These are phyloP conservation scores for Diaporthe aspalathi DNA, from an alignment of 2,329 filamentous ascomycete species.

Conservation along the genomic window DNA sequence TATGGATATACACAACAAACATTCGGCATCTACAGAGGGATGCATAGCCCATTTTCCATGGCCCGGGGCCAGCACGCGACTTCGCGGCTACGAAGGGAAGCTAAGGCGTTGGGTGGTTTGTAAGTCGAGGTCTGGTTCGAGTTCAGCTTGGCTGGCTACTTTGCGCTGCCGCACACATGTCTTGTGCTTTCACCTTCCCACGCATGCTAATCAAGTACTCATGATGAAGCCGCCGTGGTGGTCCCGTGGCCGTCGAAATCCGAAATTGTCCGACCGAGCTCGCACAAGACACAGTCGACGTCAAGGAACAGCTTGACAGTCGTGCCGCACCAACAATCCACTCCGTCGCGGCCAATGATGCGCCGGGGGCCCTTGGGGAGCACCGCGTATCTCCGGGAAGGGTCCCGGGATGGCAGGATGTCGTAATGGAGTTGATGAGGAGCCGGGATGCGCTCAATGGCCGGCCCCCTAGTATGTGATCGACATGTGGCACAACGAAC, in stretches of 20 bases:
- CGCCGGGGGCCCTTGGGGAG: background rate
- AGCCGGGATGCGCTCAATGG: conserved; percentile 25
- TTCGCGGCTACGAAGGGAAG: background rate
- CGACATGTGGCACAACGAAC: conserved; percentile 26
- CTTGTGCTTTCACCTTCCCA: background rate
- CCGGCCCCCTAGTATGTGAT: conserved; percentile 26
- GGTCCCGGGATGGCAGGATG: conserved; percentile 19
- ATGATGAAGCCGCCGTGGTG: too few relatives aligned
- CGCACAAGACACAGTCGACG: background rate
- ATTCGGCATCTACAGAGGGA: too few relatives aligned
- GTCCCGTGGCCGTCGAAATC: conserved; percentile 6
- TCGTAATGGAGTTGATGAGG: conserved; percentile 16
- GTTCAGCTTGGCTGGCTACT: background rate
- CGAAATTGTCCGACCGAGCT: conserved; percentile 15
- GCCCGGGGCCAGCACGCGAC: background rate
- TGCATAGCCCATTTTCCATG: background rate
- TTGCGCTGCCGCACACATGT: background rate
- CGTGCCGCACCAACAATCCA: too few relatives aligned
- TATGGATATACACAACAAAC: too few relatives aligned
- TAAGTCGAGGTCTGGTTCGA: background rate
- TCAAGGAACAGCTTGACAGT: background rate
- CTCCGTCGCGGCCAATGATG: background rate
- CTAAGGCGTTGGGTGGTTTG: background rate
- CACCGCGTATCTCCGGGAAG: background rate
- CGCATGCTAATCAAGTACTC: background rate